These are phyloP conservation scores for Hippophae tibetana DNA, from an alignment of 306 rosid genomes.

Conservation along the genomic window DNA sequence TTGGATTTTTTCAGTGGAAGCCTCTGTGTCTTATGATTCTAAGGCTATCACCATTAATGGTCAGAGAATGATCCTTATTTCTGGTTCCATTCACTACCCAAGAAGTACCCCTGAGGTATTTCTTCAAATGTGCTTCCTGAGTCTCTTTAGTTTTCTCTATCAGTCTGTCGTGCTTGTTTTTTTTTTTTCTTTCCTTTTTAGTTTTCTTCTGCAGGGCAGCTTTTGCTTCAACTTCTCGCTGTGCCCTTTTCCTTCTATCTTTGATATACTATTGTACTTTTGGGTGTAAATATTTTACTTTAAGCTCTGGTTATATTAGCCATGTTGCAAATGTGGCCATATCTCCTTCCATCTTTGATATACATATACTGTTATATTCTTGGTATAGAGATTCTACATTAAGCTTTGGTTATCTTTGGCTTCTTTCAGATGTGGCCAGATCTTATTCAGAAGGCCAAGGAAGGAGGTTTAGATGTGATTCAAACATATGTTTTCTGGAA, in stretches of 20 bases:
- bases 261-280: background rate
- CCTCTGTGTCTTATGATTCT: slow-evolving; percentile 80
- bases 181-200: background rate
- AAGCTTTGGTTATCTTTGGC: background rate
- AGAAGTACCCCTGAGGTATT: slow-evolving; percentile 95
- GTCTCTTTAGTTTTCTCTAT: background rate
- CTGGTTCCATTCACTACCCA: slow-evolving; percentile 98
- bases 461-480: slow-evolving; percentile 96
- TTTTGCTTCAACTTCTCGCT: slow-evolving; percentile 24
- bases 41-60: slow-evolving; percentile 85
- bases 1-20: slow-evolving; percentile 32
- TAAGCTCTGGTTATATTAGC: background rate
- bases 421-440: slow-evolving; percentile 95
- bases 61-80: slow-evolving; percentile 73
- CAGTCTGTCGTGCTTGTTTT: background rate
- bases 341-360: slow-evolving; percentile 46
- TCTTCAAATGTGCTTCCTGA: slow-evolving; percentile 38
- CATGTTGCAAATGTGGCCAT: slow-evolving; percentile 90
- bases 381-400: background rate
- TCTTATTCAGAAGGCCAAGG: slow-evolving; percentile 94
- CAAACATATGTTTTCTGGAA: slow-evolving; percentile 98
- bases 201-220: slow-evolving; percentile 14
- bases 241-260: background rate
- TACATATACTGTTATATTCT: background rate
- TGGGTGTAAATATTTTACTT: background rate